phyloP scores from a whole-genome alignment of 2,329 filamentous ascomycete species.

The Hirsutella rhossiliensis region DNA sequence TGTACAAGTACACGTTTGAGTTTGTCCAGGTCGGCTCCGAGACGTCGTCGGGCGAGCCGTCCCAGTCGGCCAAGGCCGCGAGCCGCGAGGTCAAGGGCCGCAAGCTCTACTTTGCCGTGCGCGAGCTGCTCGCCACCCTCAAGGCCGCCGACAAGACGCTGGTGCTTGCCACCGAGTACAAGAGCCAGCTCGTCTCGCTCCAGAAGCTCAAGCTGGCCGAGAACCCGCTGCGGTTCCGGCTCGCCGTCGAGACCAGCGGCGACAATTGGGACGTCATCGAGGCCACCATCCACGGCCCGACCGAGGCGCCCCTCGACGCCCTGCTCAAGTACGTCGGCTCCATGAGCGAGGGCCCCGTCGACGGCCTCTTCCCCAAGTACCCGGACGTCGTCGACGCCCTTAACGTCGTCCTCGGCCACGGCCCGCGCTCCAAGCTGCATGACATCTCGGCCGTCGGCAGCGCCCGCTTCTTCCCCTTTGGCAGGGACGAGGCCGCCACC shows the following conservation, averaged over 20 bases:
- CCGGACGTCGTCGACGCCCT: conserved; percentile 36
- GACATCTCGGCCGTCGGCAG: conserved; percentile 29
- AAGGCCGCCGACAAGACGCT: conserved; percentile 14
- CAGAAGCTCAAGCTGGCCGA: conserved; percentile 21
- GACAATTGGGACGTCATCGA: conserved; percentile 21
- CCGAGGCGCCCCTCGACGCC: conserved; percentile 22
- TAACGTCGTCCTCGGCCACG: conserved; percentile 37
- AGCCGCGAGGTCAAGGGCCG: conserved; percentile 24
- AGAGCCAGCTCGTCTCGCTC: conserved; percentile 31
- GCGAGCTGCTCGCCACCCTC: conserved; percentile 23
- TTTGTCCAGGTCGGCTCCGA: conserved; percentile 14
- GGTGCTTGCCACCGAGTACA: conserved; percentile 36
- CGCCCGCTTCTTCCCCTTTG: conserved; percentile 36
- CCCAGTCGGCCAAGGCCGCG: conserved; percentile 5
- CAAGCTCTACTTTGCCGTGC: conserved; percentile 30
- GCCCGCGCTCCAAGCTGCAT: conserved; percentile 22
- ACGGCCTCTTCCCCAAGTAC: conserved; percentile 33
- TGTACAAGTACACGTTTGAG: conserved; percentile 35
- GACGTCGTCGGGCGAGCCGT: conserved; percentile 5
- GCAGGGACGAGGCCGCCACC: conserved; percentile 12
- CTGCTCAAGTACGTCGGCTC: conserved; percentile 33
- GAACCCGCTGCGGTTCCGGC: conserved; percentile 20
- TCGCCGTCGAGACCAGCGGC: conserved; percentile 19
- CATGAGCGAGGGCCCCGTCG: conserved; percentile 24
- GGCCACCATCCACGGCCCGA: conserved; percentile 29